Evolutionary conservation across 148 eudicot genomes (phyloP), one percentile per base, ranked within the genome.

Genomic region (Rhododendron griersonianum): DNA sequence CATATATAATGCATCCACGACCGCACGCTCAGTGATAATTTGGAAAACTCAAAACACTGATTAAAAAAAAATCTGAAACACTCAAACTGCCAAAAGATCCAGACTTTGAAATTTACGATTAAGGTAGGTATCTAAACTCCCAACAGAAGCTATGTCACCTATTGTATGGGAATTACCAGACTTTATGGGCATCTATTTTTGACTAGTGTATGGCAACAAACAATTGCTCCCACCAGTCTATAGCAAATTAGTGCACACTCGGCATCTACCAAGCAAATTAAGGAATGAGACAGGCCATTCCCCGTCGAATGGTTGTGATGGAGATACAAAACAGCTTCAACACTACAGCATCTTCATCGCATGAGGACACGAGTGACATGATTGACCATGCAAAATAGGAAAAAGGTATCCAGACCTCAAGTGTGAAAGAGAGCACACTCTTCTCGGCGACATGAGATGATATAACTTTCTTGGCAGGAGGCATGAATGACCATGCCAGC

Each of bases 401-500:
- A 81, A 85, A 41, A 48, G 59, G 85, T 50, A 77, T 83, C 51
- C 86, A 75, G 61, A 96, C 99, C 98, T 97, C 94, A 86, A 97
- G 96, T 90, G 87, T 93, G 91, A 95, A 94, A 80, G 98, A 93
- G 28, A 91, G 86, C 87, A 81, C 90, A 83, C 82, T 91, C 87
- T 90, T 91, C 80, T 87, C 87, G 30, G 86, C 59, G 77, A 86
- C 88, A 44, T 86, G 88, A 71, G 91, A 89, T 53, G 93, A 82
- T 19, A 90, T 81, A 18, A 90, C 73, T 84, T 90, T 94, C 89
- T 81, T 93, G 67, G 91, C 77, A 69, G 94, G 87, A 85, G 92
- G 92, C 89, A 92, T 73, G 87, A 96, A 96, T 44, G 98, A 96
- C 98, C 99, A 96, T 8, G 98, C 98, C 83, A 95, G 94, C 35